These are phyloP conservation scores for Aspergillus pseudoterreus DNA, from an alignment of 2,329 filamentous ascomycete species.

Conservation along the genomic window DNA sequence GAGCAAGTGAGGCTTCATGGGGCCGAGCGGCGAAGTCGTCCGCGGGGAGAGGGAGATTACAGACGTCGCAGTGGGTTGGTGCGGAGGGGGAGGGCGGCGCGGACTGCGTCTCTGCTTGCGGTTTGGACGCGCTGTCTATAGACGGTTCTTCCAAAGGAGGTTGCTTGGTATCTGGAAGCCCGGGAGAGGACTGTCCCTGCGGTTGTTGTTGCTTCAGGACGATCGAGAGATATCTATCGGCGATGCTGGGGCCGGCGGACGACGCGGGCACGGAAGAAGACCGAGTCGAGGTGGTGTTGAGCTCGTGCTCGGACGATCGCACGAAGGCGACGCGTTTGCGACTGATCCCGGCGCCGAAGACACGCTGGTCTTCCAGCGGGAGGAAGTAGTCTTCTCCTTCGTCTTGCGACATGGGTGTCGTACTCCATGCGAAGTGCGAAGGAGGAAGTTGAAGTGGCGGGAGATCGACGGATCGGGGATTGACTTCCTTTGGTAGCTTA, in stretches of 20 bases:
- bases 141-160: background rate
- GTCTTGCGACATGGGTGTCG: conserved; percentile 13
- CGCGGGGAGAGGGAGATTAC: conserved; percentile 52
- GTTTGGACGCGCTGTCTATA: background rate
- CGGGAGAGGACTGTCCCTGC: background rate
- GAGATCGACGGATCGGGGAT: conserved; percentile 16
- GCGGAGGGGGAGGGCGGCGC: conserved; percentile 11
- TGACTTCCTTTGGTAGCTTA: background rate
- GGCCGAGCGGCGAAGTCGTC: conserved; percentile 9
- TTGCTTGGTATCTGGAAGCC: background rate
- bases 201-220: conserved; percentile 27
- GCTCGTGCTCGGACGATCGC: conserved; percentile 42
- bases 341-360: conserved; percentile 62
- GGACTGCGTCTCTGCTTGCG: background rate
- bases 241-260: conserved; percentile 27
- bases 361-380: conserved; percentile 56
- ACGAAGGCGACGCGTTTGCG: conserved; percentile 60
- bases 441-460: conserved; percentile 14
- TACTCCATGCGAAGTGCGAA: background rate
- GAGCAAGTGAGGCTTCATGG: conserved; percentile 52
- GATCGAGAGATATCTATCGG: conserved; percentile 45
- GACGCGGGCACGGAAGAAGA: conserved; percentile 20
- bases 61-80: conserved; percentile 51
- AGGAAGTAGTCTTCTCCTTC: conserved; percentile 56
- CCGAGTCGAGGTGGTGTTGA: conserved; percentile 28